Conservation (phyloP, 352 stramenopile genomes). For the Pythium aristosporum region DNA sequence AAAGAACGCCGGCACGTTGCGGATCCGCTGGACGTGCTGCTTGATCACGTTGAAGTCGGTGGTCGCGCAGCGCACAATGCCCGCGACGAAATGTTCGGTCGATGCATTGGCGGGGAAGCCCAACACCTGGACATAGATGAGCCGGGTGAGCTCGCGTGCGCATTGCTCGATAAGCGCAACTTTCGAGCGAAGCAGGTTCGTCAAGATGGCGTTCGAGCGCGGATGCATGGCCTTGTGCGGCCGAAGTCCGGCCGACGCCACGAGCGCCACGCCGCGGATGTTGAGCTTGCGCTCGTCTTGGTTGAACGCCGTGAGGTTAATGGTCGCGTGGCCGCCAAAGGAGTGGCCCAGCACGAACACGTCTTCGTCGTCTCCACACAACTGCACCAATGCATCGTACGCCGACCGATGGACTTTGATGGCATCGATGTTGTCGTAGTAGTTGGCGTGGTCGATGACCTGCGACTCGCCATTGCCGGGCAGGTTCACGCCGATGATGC, state of each 20-base stretch:
- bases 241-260: constrained; percentile 32
- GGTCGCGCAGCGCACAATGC: constrained; percentile 50
- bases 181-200: constrained; percentile 22
- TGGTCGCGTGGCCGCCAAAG: constrained; percentile 32
- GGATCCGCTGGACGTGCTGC: constrained; percentile 34
- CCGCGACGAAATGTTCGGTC: constrained; percentile 46
- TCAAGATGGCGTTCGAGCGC: constrained; percentile 14
- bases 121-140: constrained; percentile 22
- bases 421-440: constrained; percentile 25
- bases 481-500: constrained; percentile 32
- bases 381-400: constrained; percentile 26
- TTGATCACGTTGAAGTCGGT: constrained; percentile 50
- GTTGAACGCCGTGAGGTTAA: constrained; percentile 28
- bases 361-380: constrained; percentile 23
- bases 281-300: constrained; percentile 18
- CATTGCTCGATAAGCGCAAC: constrained; percentile 14
- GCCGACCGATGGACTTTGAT: constrained; percentile 20
- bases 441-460: constrained; percentile 20
- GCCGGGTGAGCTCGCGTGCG: constrained; percentile 15
- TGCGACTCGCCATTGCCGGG: constrained; percentile 30
- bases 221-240: constrained; percentile 37
- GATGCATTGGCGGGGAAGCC: constrained; percentile 25
- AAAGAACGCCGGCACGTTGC: constrained; percentile 38
- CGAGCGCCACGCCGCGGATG: constrained; percentile 27
- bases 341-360: constrained; percentile 35